Evolutionary conservation across 208 protist species (phyloP).

Genomic region (Angomonas ambiguus): DNA sequence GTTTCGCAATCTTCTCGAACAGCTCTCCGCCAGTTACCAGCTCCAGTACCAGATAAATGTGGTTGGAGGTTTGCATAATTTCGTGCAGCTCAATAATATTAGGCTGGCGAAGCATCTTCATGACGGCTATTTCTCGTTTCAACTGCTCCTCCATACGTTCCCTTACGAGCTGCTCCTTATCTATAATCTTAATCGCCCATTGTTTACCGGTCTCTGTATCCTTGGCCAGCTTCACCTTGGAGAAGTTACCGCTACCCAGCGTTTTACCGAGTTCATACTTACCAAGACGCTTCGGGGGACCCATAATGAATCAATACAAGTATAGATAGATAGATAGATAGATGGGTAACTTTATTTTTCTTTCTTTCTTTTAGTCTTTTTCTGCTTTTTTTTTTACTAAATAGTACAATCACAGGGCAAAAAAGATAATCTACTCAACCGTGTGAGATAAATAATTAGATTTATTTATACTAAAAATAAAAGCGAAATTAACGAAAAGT

Average conservation of each 20-base stretch:
- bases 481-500: slow-evolving; percentile 4
- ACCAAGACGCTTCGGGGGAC: slow-evolving; percentile 28
- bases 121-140: slow-evolving; percentile 84
- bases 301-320: background rate
- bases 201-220: slow-evolving; percentile 47
- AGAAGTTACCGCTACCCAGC: slow-evolving; percentile 88
- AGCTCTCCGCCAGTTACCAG: slow-evolving; percentile 91
- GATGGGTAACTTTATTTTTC: too few species aligned
- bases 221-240: slow-evolving; percentile 69
- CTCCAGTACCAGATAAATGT: slow-evolving; percentile 91
- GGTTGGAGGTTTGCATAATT: slow-evolving; percentile 81
- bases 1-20: slow-evolving; percentile 87
- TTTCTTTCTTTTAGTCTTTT: background rate
- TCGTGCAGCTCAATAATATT: slow-evolving; percentile 87
- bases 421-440: too few species aligned
- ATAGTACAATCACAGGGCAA: too few species aligned
- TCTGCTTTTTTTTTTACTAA: too few species aligned
- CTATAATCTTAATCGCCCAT: slow-evolving; percentile 89
- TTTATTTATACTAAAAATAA: background rate
- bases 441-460: too few species aligned
- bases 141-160: slow-evolving; percentile 91
- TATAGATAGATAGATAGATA: too few species aligned
- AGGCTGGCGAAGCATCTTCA: slow-evolving; percentile 72
- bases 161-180: slow-evolving; percentile 73
- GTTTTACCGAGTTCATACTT: slow-evolving; percentile 84